Evolutionary conservation across 2,329 filamentous ascomycete species (phyloP), one percentile per base, ranked within the genome.

Genomic region (Curvularia spicifera): DNA sequence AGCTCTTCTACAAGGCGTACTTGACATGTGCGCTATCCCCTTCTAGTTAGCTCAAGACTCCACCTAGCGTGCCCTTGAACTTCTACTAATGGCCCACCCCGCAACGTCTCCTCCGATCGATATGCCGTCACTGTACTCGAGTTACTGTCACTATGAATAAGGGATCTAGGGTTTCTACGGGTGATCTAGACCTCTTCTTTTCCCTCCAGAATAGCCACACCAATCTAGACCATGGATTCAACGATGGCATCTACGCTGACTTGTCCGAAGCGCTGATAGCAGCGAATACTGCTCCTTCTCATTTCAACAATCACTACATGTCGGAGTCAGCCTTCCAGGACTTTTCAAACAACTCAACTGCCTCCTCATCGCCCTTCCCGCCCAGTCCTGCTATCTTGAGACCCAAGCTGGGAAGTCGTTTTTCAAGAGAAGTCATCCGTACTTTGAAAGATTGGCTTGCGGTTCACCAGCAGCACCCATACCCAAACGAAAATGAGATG

Each of bases 371-470:
- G 0, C 64, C 64, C 0, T 47, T 60, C 7, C 51, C 54, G 1
- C 57, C 64, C 10, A 54, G 56, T 7, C 51, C 57, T 12, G 59
- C 57, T 5, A 47, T 58, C 15, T 44, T 57, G 1, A 50, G 59
- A 22, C 61, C 64, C 1, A 66, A 66, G 40, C 61, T 66, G 13
- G 64, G 64, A 18, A 66, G 61, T 20, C 67, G 69, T 20, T 72
- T 72, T 50, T 70, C 68, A 2, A 55, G 61, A 51, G 63, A 65
- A 42, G 67, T 71, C 8, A 63, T 72, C 13, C 59, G 63, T 20
- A 65, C 63, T 4, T 47, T 72, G 44, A 70, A 67, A 46, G 60
- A 63, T 8, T 72, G 70, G 70, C 61, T 71, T 1, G 60, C 50
- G 26, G 52, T 61, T 50, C 69, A 71, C 45, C 61, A 62, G 13